phyloP scores from a whole-genome alignment of 2,329 filamentous ascomycete genomes.

The Phyllosticta citribraziliensis region DNA sequence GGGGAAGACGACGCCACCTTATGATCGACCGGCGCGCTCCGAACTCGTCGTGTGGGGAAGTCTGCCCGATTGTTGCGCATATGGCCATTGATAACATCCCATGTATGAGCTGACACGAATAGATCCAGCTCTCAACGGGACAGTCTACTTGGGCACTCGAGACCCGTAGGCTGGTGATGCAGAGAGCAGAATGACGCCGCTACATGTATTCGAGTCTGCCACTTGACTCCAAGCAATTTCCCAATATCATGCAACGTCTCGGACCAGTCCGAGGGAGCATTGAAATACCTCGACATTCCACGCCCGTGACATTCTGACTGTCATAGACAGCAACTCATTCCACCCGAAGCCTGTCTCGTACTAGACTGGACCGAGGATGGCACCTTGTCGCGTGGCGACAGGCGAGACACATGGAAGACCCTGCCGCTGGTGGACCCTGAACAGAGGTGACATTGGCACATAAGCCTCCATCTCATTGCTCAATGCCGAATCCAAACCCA shows the following conservation, averaged over 20 bases:
- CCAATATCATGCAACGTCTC: no score
- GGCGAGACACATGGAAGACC: not conserved
- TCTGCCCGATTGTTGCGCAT: not conserved
- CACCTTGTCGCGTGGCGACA: not conserved
- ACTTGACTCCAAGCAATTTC: no score
- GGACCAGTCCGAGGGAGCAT: no score
- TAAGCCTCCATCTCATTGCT: not conserved
- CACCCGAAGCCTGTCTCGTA: not conserved
- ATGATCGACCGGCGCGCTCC: not conserved
- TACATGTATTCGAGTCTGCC: no score
- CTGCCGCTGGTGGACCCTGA: not conserved
- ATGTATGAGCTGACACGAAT: no score
- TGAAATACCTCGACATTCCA: no score
- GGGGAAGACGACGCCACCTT: not conserved
- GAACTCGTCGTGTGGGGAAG: not conserved
- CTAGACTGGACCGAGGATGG: not conserved
- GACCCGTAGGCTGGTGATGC: no score
- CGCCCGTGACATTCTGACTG: no score
- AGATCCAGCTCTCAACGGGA: no score
- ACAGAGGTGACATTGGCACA: not conserved
- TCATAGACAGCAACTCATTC: not conserved
- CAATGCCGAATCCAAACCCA: not conserved
- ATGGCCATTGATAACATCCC: not conserved
- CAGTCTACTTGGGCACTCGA: no score
- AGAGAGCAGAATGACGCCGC: no score